Conservation (phyloP, 1,139 yeast genomes). For the Taphrina sp. region DNA sequence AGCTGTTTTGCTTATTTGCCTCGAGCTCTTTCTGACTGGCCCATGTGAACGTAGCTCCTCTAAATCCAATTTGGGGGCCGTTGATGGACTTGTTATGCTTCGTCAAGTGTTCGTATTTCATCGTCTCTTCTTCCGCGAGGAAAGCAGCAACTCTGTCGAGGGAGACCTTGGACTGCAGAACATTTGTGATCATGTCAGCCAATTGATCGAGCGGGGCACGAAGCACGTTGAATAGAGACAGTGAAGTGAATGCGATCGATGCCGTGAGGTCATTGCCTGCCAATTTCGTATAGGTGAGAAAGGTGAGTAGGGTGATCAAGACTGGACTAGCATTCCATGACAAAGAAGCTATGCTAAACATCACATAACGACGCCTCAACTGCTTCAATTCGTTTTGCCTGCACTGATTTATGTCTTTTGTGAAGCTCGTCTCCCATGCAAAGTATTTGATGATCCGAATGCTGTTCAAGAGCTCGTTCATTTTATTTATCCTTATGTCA, state of each 20-base stretch:
- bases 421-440: slow-evolving; percentile 80
- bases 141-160: slow-evolving; percentile 60
- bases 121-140: slow-evolving; percentile 66
- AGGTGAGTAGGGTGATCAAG: slow-evolving; percentile 66
- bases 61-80: slow-evolving; percentile 65
- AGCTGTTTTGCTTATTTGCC: slow-evolving; percentile 45
- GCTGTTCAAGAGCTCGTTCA: slow-evolving; percentile 77
- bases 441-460: slow-evolving; percentile 80
- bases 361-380: slow-evolving; percentile 55
- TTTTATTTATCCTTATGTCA: slow-evolving; percentile 74
- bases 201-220: slow-evolving; percentile 58
- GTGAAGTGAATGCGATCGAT: slow-evolving; percentile 68
- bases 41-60: slow-evolving; percentile 70
- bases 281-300: slow-evolving; percentile 67
- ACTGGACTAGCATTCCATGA: slow-evolving; percentile 76
- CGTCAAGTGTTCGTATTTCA: slow-evolving; percentile 62
- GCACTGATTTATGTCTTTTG: slow-evolving; percentile 58
- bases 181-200: slow-evolving; percentile 51
- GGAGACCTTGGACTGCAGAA: slow-evolving; percentile 40
- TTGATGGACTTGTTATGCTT: slow-evolving; percentile 47
- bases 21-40: slow-evolving; percentile 40
- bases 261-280: slow-evolving; percentile 67
- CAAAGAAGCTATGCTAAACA: slow-evolving; percentile 66
- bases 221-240: slow-evolving; percentile 57
- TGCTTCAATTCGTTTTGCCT: slow-evolving; percentile 62